These are phyloP conservation scores for Sporothrix humicola DNA, from an alignment of 2,329 filamentous ascomycete genomes.

Conservation along the genomic window DNA sequence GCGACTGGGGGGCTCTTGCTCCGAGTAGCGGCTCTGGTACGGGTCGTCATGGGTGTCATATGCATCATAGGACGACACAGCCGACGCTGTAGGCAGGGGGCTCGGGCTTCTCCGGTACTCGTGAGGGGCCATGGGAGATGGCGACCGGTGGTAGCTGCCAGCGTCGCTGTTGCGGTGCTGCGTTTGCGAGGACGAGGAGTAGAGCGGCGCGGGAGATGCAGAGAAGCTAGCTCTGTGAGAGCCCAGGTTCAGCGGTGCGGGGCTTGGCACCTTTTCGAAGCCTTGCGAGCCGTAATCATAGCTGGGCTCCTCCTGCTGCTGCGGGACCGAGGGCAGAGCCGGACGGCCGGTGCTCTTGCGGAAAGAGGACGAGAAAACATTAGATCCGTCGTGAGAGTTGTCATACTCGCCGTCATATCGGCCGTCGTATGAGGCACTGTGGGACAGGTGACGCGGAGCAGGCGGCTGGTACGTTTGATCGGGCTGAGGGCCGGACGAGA, in stretches of 20 bases:
- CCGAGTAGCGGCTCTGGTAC: conserved; percentile 45
- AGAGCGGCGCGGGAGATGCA: conserved; percentile 40
- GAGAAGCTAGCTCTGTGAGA: conserved; percentile 44
- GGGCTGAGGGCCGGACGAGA: conserved; percentile 48
- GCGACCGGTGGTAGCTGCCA: conserved; percentile 28
- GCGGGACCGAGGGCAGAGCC: conserved; percentile 35
- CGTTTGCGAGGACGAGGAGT: conserved; percentile 38
- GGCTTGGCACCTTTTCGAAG: conserved; percentile 50
- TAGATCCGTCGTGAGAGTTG: conserved; percentile 63
- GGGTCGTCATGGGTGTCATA: conserved; percentile 45
- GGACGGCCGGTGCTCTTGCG: conserved; percentile 41
- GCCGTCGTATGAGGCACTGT: conserved; percentile 55
- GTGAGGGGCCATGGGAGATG: conserved; percentile 32
- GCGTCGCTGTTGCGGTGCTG: conserved; percentile 31
- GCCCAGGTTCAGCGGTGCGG: conserved; percentile 54
- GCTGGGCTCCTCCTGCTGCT: conserved; percentile 28
- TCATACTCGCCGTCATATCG: conserved; percentile 63
- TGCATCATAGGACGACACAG: conserved; percentile 22
- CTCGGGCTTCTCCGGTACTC: conserved; percentile 25
- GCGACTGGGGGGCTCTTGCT: conserved; percentile 46
- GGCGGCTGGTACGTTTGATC: conserved; percentile 46
- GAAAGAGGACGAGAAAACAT: conserved; percentile 40
- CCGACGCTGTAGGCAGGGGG: conserved; percentile 15
- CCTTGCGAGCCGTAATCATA: conserved; percentile 43
- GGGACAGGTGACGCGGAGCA: conserved; percentile 56